phyloP scores from a whole-genome alignment of 2,329 filamentous ascomycete genomes.

The Kalaharituber pfeilii region DNA sequence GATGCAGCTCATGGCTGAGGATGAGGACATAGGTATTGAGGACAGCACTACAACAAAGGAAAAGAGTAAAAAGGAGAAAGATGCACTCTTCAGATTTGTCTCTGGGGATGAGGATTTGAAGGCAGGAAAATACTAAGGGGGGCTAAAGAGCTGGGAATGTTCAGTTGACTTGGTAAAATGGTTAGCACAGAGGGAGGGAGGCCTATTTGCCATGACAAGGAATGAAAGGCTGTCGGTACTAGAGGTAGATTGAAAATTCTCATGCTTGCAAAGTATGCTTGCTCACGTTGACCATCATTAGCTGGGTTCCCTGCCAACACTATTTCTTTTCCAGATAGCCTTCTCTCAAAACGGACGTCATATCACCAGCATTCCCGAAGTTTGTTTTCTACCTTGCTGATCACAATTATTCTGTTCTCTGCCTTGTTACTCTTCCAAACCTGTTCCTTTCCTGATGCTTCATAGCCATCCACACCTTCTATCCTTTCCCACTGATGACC shows the following conservation, averaged over 20 bases:
- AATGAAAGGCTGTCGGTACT: slow-evolving; percentile 24
- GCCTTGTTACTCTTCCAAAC: slow-evolving; percentile 65
- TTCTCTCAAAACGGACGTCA: no score
- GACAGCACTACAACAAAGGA: neutral
- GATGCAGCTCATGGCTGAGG: slow-evolving; percentile 59
- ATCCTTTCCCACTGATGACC: slow-evolving; percentile 27
- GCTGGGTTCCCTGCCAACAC: slow-evolving; percentile 57
- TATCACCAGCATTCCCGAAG: no score
- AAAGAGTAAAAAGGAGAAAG: neutral
- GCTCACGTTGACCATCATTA: slow-evolving; percentile 24
- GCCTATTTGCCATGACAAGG: no score
- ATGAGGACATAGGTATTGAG: slow-evolving; percentile 28
- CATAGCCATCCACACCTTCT: slow-evolving; percentile 19
- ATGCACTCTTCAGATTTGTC: neutral
- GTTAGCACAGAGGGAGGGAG: slow-evolving; percentile 6
- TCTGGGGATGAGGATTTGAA: slow-evolving; percentile 56
- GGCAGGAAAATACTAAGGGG: slow-evolving; percentile 69
- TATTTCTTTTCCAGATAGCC: slow-evolving; percentile 51
- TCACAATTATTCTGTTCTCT: slow-evolving; percentile 62
- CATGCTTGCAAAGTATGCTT: neutral
- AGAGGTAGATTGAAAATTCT: neutral
- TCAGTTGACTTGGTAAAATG: slow-evolving; percentile 58
- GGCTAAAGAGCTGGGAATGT: slow-evolving; percentile 83
- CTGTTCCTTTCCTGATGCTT: slow-evolving; percentile 45
- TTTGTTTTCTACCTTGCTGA: slow-evolving; percentile 47